phyloP scores from a whole-genome alignment of 139 green algal genomes.

The Chloropicon primus region DNA sequence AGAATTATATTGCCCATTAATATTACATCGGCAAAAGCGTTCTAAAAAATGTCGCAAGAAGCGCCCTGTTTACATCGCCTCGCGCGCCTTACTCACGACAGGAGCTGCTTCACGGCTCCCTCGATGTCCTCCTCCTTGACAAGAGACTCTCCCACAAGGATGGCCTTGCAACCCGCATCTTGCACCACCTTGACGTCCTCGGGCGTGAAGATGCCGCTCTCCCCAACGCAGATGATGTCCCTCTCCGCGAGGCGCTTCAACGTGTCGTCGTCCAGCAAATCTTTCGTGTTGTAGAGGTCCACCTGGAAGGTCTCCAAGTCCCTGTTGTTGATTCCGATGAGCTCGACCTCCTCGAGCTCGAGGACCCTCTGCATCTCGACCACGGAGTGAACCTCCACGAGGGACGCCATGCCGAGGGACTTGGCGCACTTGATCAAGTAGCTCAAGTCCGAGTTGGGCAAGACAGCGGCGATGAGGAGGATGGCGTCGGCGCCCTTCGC shows the following conservation, averaged over 20 bases:
- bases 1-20: no score
- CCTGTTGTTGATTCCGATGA: conserved; percentile 99
- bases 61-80: no score
- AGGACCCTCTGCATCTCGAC: conserved; percentile 85
- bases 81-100: neutral
- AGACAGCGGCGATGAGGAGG: conserved; percentile 93
- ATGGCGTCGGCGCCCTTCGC: neutral
- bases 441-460: conserved; percentile 82
- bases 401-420: conserved; percentile 54
- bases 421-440: conserved; percentile 74
- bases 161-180: conserved; percentile 50
- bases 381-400: conserved; percentile 75
- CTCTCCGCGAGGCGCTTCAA: conserved; percentile 51
- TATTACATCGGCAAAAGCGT: no score
- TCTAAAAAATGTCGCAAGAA: no score
- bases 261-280: conserved; percentile 59
- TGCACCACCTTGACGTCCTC: conserved; percentile 81
- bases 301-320: conserved; percentile 61
- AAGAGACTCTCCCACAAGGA: conserved; percentile 92
- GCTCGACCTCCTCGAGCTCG: conserved; percentile 53
- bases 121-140: conserved; percentile 78
- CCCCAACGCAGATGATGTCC: conserved; percentile 71
- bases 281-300: conserved; percentile 63
- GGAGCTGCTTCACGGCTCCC: neutral
- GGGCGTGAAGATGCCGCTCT: conserved; percentile 92